These are phyloP conservation scores for Anthoceros angustus DNA, from an alignment of 225 moss, liverwort and hornwort genomes.

Conservation along the genomic window DNA sequence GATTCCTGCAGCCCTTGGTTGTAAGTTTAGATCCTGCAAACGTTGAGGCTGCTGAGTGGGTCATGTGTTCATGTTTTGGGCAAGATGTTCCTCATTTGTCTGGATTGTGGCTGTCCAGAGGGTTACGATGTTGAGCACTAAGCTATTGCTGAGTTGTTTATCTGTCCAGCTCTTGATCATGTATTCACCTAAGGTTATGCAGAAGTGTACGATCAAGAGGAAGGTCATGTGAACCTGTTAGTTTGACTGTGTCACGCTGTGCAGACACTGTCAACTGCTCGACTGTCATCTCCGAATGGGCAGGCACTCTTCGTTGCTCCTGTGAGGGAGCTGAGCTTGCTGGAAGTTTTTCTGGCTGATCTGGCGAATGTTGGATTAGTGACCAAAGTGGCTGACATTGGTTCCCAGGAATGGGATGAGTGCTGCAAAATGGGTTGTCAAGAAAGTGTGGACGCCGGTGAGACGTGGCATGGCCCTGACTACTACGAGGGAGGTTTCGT, in stretches of 20 bases:
- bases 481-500: slow-evolving; percentile 16
- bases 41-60: too few relatives aligned
- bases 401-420: slow-evolving; percentile 10
- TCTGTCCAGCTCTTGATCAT: not conserved
- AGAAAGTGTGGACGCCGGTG: slow-evolving; percentile 5
- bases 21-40: slow-evolving; percentile 7
- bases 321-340: slow-evolving; percentile 9
- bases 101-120: not conserved
- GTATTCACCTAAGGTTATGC: not conserved
- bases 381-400: slow-evolving; percentile 8
- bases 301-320: slow-evolving; percentile 12
- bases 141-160: not conserved
- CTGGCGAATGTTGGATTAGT: slow-evolving; percentile 5
- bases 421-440: slow-evolving; percentile 2
- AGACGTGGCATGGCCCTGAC: slow-evolving; percentile 10
- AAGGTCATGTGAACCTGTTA: not conserved
- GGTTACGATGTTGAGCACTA: not conserved
- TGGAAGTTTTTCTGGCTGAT: slow-evolving; percentile 12
- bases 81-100: too few relatives aligned
- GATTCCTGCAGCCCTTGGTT: slow-evolving; percentile 13
- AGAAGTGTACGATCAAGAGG: not conserved
- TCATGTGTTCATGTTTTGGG: too few relatives aligned
- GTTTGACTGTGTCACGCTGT: not conserved
- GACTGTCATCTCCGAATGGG: slow-evolving; percentile 11
- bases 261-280: slow-evolving; percentile 9